Base-by-base conservation (phyloP, 2,329 filamentous ascomycete genomes). In the Fusarium napiforme region DNA sequence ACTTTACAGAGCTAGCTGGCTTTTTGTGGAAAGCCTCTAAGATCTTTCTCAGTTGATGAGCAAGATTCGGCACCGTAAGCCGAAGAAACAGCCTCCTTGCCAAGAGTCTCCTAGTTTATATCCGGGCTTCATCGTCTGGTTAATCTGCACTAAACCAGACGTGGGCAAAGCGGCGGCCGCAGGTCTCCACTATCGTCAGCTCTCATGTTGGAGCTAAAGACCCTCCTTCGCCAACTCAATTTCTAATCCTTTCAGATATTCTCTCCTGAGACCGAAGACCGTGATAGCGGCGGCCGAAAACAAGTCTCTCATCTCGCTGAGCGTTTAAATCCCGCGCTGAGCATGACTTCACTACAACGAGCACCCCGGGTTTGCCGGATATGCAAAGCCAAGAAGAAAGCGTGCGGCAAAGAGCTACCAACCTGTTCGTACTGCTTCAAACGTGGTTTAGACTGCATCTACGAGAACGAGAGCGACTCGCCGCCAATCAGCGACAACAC, bases 401-500 rank as follows among this genome's bases (percentile, higher is more conserved):
- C 32, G 0, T 37, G 49, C 9, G 49, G 23, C 23, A 53, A 53
- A 53, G 49, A 53, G 8, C 9, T 37, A 0, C 49, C 32, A 0
- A 15, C 14, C 12, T 53, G 49, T 5, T 53, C 49, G 0, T 53
- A 53, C 9, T 53, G 49, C n/a, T 53, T 53, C 18, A 53, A 53
- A 11, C 49, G 49, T 0, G 49, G 49, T 3, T 37, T 53, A 4
- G 12, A 53, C 4, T 53, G 49, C 5, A 2, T 16, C 0, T 37
- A 53, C 18, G 49, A 53, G 0, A 16, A 0, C 3, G 49, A 53
- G 9, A 37, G 9, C n/a, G 49, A 53, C 2, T 11, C 23, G 0
- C 9, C 32, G 7, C 19, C 16, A 26, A 10, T 10, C 0, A 37
- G 1, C 0, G n/a, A 37, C 4, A 4, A 4, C 2, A 3, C 0